Conservation (phyloP, 73 alveolate genomes). For the Symbiodinium natans region DNA sequence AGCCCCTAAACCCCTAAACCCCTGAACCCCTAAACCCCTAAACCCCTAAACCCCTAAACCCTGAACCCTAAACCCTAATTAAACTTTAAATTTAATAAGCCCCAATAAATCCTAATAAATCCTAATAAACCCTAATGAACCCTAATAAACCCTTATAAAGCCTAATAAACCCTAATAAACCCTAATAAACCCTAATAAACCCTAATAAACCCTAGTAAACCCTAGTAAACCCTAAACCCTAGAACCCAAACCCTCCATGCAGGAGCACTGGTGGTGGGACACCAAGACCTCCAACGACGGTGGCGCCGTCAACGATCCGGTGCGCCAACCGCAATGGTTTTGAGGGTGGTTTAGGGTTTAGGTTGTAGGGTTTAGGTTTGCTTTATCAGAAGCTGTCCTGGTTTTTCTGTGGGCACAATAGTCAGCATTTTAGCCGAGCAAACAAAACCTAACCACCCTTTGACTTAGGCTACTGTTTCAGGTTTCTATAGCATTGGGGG, state of each 20-base stretch:
- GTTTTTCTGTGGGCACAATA: too few relatives aligned
- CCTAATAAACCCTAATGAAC: background rate
- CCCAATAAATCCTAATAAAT: too few relatives aligned
- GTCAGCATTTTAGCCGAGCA: too few relatives aligned
- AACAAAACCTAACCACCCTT: too few relatives aligned
- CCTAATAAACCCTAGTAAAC: background rate
- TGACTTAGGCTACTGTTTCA: too few relatives aligned
- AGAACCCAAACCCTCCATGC: background rate
- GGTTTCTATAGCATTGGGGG: too few relatives aligned
- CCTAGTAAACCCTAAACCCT: background rate
- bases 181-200: background rate
- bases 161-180: background rate
- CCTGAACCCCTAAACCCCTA: background rate
- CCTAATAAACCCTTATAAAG: background rate
- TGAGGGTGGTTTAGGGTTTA: too few relatives aligned
- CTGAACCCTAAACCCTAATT: background rate
- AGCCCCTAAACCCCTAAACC: background rate
- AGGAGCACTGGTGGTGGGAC: constrained; percentile 94
- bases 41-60: background rate
- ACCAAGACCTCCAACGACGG: constrained; percentile 51
- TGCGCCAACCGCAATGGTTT: background rate
- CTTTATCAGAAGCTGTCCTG: too few relatives aligned
- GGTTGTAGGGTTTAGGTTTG: too few relatives aligned
- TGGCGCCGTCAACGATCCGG: constrained; percentile 73
- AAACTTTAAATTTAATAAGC: too few relatives aligned